Evolutionary conservation across 306 rosid genomes (phyloP).

Genomic region (Astragalus glycyphyllos): DNA sequence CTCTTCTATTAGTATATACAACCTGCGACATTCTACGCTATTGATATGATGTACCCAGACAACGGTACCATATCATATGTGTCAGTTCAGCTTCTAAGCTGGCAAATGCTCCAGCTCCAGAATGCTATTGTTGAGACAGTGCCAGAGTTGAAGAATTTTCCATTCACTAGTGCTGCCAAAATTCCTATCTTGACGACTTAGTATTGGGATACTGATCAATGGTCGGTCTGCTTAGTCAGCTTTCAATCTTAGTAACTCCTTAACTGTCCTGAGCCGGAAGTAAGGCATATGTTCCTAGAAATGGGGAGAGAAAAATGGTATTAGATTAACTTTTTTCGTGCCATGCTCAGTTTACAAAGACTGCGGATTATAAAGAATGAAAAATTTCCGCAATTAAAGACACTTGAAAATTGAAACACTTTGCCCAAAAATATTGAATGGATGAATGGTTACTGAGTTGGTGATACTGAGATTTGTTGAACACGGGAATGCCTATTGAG

Average conservation of each 20-base stretch:
- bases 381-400: constrained; percentile 26
- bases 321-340: constrained; percentile 4
- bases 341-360: neutral
- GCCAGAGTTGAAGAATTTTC: constrained; percentile 35
- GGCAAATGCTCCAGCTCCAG: constrained; percentile 34
- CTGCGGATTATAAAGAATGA: neutral
- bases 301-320: constrained; percentile 36
- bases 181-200: neutral
- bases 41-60: constrained; percentile 2
- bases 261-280: constrained; percentile 85
- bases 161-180: constrained; percentile 25
- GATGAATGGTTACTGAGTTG: neutral
- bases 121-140: constrained; percentile 27
- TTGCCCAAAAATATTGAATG: neutral
- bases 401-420: neutral
- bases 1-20: constrained; percentile 47
- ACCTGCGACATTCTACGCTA: constrained; percentile 43
- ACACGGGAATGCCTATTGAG: constrained; percentile 1
- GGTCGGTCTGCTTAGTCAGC: constrained; percentile 66
- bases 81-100: constrained; percentile 24
- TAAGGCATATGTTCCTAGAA: constrained; percentile 88
- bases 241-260: constrained; percentile 78
- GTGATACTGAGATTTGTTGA: constrained; percentile 11
- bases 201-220: constrained; percentile 10
- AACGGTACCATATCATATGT: neutral